Evolutionary conservation across 179 eudicot genomes (phyloP), one percentile per base, ranked within the genome.

Genomic region (Silene noctiflora): DNA sequence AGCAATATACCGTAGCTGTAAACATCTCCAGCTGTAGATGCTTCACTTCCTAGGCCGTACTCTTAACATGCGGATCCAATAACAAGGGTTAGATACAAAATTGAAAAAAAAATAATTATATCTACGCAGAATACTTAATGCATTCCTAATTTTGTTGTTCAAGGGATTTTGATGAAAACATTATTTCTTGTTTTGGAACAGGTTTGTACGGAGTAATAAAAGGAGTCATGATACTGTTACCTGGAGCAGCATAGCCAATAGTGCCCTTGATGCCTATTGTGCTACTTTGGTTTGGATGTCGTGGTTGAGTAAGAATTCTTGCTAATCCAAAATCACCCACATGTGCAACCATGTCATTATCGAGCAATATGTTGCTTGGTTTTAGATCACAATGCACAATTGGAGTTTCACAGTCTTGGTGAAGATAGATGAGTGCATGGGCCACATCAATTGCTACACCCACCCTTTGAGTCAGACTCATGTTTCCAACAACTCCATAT

Each of bases 401-500:
- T 1, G 78, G 72, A 68, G 13, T 22, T 51, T 75, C 72, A 16
- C 78, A 33, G n/a, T 17, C 13, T n/a, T 81, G 62, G 76, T 81
- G 84, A 4, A 81, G 75, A 70, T 81, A 77, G 62, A 75, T 69
- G 17, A 82, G 66, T 25, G 82, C 80, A 48, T 62, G 66, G 17
- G 80, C 83, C 29, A 83, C 75, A 79, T 83, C 85, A 76, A 83
- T 39, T 8, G 80, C 82, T 48, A 83, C 35, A 35, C 33, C 62
- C 17, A 83, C 61, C 67, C 78, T 67, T 69, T 76, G 80, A 56
- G n/a, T 19, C 17, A 83, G 68, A 62, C 31, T 63, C 6, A 79
- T 25, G 20, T 51, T 64, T 35, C 33, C 68, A 21, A 17, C 24
- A 4, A 13, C 29, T 64, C 69, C 56, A 16, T 8, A 17, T 69